Percentiles rank a stretch among this genome's conserved stretches.
Conservation (phyloP, 2,329 filamentous ascomycete genomes). For the Fusarium sp. region DNA sequence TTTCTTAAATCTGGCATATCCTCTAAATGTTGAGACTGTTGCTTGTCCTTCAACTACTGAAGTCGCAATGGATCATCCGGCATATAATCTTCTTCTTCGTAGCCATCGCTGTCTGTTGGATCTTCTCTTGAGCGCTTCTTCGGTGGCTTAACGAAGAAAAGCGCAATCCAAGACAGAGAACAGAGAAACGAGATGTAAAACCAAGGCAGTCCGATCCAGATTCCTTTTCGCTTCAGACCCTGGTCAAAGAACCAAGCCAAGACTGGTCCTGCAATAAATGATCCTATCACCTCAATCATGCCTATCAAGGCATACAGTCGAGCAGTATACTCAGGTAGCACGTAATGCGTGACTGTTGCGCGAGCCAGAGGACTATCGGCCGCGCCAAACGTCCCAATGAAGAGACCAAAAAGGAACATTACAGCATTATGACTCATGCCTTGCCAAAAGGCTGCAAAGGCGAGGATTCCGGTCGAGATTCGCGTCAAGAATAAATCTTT, state of each 20-base stretch:
- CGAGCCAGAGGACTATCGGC: constrained; percentile 51
- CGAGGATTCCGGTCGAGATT: constrained; percentile 46
- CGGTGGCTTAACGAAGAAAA: constrained; percentile 48
- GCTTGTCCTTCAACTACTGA: constrained; percentile 11
- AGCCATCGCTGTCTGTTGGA: constrained; percentile 17
- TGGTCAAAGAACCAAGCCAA: constrained; percentile 51
- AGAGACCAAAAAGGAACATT: constrained; percentile 51
- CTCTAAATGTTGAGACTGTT: neutral
- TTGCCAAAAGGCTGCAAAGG: constrained; percentile 47
- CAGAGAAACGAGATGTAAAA: constrained; percentile 50
- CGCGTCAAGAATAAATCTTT: constrained; percentile 52
- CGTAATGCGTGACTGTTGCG: constrained; percentile 53
- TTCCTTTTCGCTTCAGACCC: constrained; percentile 48
- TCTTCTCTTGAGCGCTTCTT: constrained; percentile 33
- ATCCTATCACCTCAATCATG: constrained; percentile 52
- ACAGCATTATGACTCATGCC: constrained; percentile 46
- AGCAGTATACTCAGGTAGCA: constrained; percentile 50
- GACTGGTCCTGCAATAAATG: constrained; percentile 53
- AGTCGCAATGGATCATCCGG: constrained; percentile 39
- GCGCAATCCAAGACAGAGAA: constrained; percentile 40
- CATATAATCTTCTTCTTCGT: constrained; percentile 34
- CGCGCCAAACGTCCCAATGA: constrained; percentile 51
- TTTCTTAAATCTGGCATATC: neutral
- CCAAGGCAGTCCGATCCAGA: constrained; percentile 53
- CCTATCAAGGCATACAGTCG: constrained; percentile 53